These are phyloP conservation scores for Lathyrus aphaca DNA, from an alignment of 306 rosid species.

Conservation along the genomic window DNA sequence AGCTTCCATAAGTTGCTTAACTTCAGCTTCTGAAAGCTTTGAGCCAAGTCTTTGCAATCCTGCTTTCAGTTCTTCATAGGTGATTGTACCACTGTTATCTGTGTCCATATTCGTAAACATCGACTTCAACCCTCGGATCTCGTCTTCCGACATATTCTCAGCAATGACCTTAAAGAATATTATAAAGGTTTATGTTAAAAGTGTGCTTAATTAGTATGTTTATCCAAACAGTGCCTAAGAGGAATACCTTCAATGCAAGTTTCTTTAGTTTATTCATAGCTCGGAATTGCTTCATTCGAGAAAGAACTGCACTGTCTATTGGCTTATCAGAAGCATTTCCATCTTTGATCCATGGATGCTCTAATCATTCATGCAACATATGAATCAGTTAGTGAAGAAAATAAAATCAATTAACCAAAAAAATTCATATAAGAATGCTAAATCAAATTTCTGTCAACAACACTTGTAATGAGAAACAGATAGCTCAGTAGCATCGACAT, in stretches of 20 bases:
- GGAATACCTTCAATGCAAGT: conserved; percentile 78
- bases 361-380: conserved; percentile 50
- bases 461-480: no score
- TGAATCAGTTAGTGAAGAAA: conserved; percentile 39
- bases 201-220: background rate
- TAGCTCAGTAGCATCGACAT: no score
- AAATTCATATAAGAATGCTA: conserved; percentile 10
- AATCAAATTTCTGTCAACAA: no score
- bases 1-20: conserved; percentile 94
- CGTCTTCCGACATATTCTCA: conserved; percentile 84
- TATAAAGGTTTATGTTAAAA: background rate
- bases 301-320: conserved; percentile 87
- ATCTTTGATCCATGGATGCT: conserved; percentile 89
- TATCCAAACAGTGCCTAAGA: background rate
- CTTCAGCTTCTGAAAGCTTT: conserved; percentile 82
- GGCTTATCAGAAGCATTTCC: conserved; percentile 90
- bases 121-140: conserved; percentile 87
- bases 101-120: conserved; percentile 93
- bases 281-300: conserved; percentile 96
- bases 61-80: conserved; percentile 81
- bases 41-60: conserved; percentile 93
- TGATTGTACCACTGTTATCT: conserved; percentile 84
- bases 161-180: conserved; percentile 73
- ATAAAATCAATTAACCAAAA: background rate
- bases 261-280: conserved; percentile 94